Evolutionary conservation across 169 alveolate species (phyloP).

Genomic region (Plasmodium billcollinsi): DNA sequence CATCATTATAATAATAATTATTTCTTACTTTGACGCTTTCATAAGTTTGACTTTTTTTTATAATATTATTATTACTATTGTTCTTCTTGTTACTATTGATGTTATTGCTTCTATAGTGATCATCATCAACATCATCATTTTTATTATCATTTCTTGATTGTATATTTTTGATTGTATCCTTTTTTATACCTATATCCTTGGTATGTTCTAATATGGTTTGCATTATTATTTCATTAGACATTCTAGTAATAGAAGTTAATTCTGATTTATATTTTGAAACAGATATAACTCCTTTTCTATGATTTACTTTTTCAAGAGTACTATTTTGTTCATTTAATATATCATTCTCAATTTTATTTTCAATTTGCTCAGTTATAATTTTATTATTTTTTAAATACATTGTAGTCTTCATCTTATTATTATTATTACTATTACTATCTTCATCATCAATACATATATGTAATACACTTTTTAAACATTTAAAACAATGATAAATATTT

Average conservation of each 20-base stretch:
- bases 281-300: conserved; percentile 52
- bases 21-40: conserved; percentile 7
- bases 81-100: neutral
- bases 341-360: conserved; percentile 63
- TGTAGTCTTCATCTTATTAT: neutral
- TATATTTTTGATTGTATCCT: neutral
- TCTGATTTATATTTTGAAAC: conserved; percentile 62
- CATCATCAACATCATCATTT: no score
- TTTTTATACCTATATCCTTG: conserved; percentile 1
- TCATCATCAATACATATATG: conserved; percentile 64
- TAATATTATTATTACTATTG: neutral
- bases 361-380: conserved; percentile 60
- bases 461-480: conserved; percentile 72
- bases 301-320: neutral
- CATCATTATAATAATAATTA: neutral
- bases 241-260: conserved; percentile 43
- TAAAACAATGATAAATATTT: conserved; percentile 72
- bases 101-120: no score
- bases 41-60: conserved; percentile 16
- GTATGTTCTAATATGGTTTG: conserved; percentile 55
- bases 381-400: neutral
- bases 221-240: conserved; percentile 67
- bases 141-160: neutral
- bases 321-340: conserved; percentile 17
- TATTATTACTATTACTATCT: conserved; percentile 3